Conservation (phyloP, 345 rosid genomes). For the Aquilaria yunnanensis region DNA sequence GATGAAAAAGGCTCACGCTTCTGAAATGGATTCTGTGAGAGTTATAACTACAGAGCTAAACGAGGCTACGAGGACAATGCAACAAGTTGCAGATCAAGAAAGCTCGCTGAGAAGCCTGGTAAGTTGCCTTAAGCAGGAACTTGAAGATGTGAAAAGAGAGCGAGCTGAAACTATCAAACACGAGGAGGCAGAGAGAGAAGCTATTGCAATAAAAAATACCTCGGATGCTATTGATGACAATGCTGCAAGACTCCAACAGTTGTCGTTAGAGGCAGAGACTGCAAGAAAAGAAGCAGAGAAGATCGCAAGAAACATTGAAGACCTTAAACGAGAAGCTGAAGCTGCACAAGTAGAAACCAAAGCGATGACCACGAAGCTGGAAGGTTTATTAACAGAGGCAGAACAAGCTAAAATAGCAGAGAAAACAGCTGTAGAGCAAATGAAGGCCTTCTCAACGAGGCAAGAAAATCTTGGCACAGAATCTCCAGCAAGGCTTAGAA, state of each 20-base stretch:
- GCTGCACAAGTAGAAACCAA: slow-evolving; percentile 23
- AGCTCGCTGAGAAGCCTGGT: slow-evolving; percentile 39
- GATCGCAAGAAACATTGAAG: slow-evolving; percentile 30
- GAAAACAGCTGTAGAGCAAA: slow-evolving; percentile 37
- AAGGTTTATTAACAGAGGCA: slow-evolving; percentile 31
- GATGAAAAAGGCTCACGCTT: slow-evolving; percentile 58
- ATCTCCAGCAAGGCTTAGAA: slow-evolving; percentile 35
- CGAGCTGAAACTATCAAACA: slow-evolving; percentile 18
- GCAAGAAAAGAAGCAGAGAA: slow-evolving; percentile 50
- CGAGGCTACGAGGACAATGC: slow-evolving; percentile 61
- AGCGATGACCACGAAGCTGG: slow-evolving; percentile 44
- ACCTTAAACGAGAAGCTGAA: slow-evolving; percentile 43
- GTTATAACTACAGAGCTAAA: slow-evolving; percentile 54
- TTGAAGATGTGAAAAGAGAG: slow-evolving; percentile 49
- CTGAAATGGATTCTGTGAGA: slow-evolving; percentile 45
- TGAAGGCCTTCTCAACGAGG: slow-evolving; percentile 39
- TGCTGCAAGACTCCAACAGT: slow-evolving; percentile 18
- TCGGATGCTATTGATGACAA: slow-evolving; percentile 14
- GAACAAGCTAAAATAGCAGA: slow-evolving; percentile 58
- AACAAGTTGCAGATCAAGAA: slow-evolving; percentile 60
- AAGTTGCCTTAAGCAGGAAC: slow-evolving; percentile 34
- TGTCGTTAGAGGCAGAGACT: slow-evolving; percentile 39
- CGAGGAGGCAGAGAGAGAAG: slow-evolving; percentile 30
- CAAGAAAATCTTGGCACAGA: slow-evolving; percentile 16
- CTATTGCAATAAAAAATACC: slow-evolving; percentile 8